Evolutionary conservation across 805 yeast species (phyloP).

Genomic region (Ogataea thermomethanolica): DNA sequence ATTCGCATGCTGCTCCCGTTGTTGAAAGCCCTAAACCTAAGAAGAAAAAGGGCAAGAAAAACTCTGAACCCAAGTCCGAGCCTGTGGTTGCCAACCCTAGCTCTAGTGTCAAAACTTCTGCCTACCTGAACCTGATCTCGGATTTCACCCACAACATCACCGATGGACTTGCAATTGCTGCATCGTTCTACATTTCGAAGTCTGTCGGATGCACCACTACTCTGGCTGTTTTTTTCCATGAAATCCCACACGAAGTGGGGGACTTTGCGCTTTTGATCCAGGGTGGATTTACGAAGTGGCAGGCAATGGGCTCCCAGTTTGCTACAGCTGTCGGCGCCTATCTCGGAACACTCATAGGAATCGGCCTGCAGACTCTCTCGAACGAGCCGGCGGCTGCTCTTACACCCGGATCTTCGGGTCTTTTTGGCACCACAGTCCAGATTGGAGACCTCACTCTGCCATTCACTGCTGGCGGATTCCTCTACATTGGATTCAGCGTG

Average conservation of each 20-base stretch:
- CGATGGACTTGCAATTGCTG: conserved; percentile 72
- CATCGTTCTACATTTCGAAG: conserved; percentile 61
- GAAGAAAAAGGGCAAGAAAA: conserved; percentile 16
- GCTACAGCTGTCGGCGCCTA: conserved; percentile 63
- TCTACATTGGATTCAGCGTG: conserved; percentile 74
- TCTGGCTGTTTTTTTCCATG: conserved; percentile 70
- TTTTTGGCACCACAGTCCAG: conserved; percentile 48
- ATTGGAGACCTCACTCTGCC: conserved; percentile 57
- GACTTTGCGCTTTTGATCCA: conserved; percentile 71
- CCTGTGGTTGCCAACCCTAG: conserved; percentile 35
- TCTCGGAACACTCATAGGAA: conserved; percentile 64
- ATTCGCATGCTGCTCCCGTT: conserved; percentile 26
- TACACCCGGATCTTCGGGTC: conserved; percentile 9
- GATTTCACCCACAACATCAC: conserved; percentile 74
- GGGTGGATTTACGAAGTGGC: conserved; percentile 63
- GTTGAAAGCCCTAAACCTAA: conserved; percentile 16
- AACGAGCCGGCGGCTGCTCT: conserved; percentile 2
- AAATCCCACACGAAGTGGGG: conserved; percentile 78
- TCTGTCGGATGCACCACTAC: conserved; percentile 66
- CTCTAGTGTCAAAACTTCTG: conserved; percentile 45
- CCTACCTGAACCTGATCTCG: conserved; percentile 63
- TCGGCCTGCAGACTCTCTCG: conserved; percentile 43
- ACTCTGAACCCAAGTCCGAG: conserved; percentile 13
- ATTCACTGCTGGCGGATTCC: conserved; percentile 72
- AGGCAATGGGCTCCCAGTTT: conserved; percentile 65